Evolutionary conservation across 2,329 filamentous ascomycete species (phyloP), one percentile per base, ranked within the genome.

Genomic region (Penicillium aurantiogriseum): DNA sequence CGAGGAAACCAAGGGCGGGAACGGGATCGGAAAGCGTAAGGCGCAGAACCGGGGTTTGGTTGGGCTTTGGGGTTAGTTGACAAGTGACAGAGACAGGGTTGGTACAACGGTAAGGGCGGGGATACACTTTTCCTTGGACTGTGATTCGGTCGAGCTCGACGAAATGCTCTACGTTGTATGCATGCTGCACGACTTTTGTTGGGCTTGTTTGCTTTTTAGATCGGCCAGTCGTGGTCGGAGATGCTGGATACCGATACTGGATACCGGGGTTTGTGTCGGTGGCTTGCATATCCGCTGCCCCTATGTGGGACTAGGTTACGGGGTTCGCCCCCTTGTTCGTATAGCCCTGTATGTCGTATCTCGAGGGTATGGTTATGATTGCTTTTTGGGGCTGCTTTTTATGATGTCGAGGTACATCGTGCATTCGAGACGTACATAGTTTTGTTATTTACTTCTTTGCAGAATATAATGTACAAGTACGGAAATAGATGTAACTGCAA

Each of bases 261-360:
- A 31, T 38, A 19, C 19, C n/a, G 53, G 47, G 47, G 35, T 15
- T 52, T 47, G 42, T 21, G 36, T 13, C 21, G 4, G 36, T 56
- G 54, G 54, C 54, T 53, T 56, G 54, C 54, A 56, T 56, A 56
- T 35, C 54, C 49, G 54, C 49, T 56, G 29, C 15, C 31, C 17
- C 15, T 40, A 35, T 39, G 19, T 39, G 47, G 51, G 35, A 33
- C 31, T 19, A 8, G 23, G 17, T 31, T 49, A 25, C 9, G 25
- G 21, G 51, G 27, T 10, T 44, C 13, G 21, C 1, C 21, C 29
- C 39, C 39, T 52, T 52, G 39, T 33, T 46, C 23, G 39, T 36
- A 29, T 33, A 46, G n/a, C 29, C 31, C 11, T 36, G 31, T 52
- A 31, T 35, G 17, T 29, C 33, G 27, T 33, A 21, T 46, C n/a